These are phyloP conservation scores for Bolboschoenoplectus hybrid DNA, from an alignment of 202 grass and related monocot genomes.

Conservation along the genomic window DNA sequence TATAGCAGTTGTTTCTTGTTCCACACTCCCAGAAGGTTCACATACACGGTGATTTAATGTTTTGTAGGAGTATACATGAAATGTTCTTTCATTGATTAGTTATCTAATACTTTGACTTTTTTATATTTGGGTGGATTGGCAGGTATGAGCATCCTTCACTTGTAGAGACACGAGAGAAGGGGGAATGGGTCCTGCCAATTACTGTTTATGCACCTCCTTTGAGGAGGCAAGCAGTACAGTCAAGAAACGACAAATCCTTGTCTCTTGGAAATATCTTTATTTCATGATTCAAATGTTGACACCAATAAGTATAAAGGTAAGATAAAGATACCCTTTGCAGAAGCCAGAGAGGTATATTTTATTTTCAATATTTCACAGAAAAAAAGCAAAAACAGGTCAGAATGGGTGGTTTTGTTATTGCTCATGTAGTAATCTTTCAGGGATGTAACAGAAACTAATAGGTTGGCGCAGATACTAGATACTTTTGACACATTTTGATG, in stretches of 20 bases:
- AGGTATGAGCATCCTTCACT: conserved; percentile 91
- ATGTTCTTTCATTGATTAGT: neutral
- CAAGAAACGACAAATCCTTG: conserved; percentile 58
- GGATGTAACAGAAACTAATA: neutral
- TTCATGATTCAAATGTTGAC: conserved; percentile 43
- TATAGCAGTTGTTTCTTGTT: conserved; percentile 8
- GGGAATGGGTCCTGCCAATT: conserved; percentile 88
- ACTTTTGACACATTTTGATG: neutral
- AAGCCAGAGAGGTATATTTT: neutral
- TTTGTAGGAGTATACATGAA: conserved; percentile 3
- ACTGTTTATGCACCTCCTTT: conserved; percentile 84
- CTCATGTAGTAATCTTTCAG: neutral
- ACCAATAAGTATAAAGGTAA: neutral
- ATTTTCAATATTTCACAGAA: neutral
- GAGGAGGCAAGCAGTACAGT: conserved; percentile 59
- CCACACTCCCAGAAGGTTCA: neutral
- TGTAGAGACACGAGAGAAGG: conserved; percentile 92
- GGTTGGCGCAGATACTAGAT: neutral
- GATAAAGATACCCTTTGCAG: neutral
- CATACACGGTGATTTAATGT: neutral
- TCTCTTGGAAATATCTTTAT: conserved; percentile 66
- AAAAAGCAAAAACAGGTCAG: neutral
- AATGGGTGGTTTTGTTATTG: neutral
- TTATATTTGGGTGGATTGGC: conserved; percentile 26
- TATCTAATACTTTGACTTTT: neutral